Base-by-base conservation (phyloP, 139 green algal genomes). In the Micractinium sp. region DNA sequence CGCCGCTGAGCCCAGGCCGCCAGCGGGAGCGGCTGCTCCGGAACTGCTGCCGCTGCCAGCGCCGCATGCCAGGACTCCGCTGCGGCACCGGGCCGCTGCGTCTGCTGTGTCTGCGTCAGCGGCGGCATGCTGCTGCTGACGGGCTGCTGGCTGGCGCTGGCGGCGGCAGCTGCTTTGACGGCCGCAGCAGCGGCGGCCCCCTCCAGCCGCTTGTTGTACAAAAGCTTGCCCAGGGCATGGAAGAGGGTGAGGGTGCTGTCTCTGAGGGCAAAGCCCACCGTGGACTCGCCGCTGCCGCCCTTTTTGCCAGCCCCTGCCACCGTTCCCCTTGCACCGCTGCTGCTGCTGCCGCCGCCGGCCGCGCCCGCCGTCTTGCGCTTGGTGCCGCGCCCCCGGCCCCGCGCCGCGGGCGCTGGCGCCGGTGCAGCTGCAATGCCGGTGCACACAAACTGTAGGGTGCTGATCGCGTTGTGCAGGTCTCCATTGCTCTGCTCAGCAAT, bases 141-240 rank as follows among this genome's bases (percentile, higher is more conserved):
- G 22, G 31, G 33, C 39, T 81, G 84, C 69, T 88, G 71, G 39
- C 84, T 81, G 67, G 3, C 39, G 67, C 35, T 63, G 35, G 9
- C 53, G 13, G 60, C 53, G 35, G 77, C 13, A 61, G 81, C 81
- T 14, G 39, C 79, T 36, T 39, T 12, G 23, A 39, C 35, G 33
- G 18, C 36, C 60, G 35, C 82, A 82, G 18, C n/a, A 33, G 15
- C 76, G 36, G 76, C 29, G 4, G 16, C 76, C 19, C 22, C 23
- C 31, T 35, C 63, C 20, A 82, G 79, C 56, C 88, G 88, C 73
- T 97, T 97, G 92, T 97, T 96, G 90, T 98, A 96, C 87, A 98
- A 90, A 41, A 98, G 83, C 90, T 97, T 97, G 29, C 96, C 96
- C 0, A 98, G 89, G 22, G 94, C 95, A 81, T 98, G 96, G 86